Conservation (phyloP, 768 basidiomycete genomes). For the Peribolospora baueri region DNA sequence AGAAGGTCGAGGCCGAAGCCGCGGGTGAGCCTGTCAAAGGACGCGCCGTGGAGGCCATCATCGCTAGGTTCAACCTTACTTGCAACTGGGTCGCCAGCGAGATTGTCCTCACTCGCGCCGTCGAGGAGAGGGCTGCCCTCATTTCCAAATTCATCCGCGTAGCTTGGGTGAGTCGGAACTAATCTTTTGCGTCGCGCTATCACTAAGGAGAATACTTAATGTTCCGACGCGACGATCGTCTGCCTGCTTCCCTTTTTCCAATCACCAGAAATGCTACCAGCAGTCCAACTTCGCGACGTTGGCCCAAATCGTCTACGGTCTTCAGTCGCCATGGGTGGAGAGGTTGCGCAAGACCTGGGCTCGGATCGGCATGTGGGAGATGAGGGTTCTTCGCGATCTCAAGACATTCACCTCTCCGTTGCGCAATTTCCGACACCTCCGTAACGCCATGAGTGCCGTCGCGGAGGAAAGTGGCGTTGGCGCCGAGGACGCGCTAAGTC, state of each 20-base stretch:
- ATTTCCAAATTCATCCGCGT: slow-evolving; percentile 60
- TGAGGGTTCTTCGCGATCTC: slow-evolving; percentile 46
- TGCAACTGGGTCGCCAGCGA: slow-evolving; percentile 59
- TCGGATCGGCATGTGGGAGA: slow-evolving; percentile 43
- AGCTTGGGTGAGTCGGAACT: slow-evolving; percentile 39
- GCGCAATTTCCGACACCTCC: slow-evolving; percentile 36
- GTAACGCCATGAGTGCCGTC: slow-evolving; percentile 6
- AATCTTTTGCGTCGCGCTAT: not conserved
- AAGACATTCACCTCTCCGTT: slow-evolving; percentile 36
- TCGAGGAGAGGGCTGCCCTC: slow-evolving; percentile 33
- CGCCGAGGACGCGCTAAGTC: not conserved
- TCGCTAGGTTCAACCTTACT: slow-evolving; percentile 63
- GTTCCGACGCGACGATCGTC: not conserved
- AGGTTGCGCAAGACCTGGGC: slow-evolving; percentile 43
- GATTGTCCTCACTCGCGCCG: slow-evolving; percentile 42
- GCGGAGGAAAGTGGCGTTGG: slow-evolving; percentile 8
- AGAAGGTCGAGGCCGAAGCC: slow-evolving; percentile 24
- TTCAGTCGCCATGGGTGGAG: slow-evolving; percentile 43
- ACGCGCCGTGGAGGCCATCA: slow-evolving; percentile 23
- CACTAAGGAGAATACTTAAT: not conserved
- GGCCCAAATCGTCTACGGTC: slow-evolving; percentile 52
- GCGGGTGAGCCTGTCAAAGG: slow-evolving; percentile 1
- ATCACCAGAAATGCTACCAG: slow-evolving; percentile 46
- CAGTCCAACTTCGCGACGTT: slow-evolving; percentile 55
- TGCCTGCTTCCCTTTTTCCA: not conserved